Conservation (phyloP, 352 stramenopile genomes). For the Globisporangium cylindrosporum region DNA sequence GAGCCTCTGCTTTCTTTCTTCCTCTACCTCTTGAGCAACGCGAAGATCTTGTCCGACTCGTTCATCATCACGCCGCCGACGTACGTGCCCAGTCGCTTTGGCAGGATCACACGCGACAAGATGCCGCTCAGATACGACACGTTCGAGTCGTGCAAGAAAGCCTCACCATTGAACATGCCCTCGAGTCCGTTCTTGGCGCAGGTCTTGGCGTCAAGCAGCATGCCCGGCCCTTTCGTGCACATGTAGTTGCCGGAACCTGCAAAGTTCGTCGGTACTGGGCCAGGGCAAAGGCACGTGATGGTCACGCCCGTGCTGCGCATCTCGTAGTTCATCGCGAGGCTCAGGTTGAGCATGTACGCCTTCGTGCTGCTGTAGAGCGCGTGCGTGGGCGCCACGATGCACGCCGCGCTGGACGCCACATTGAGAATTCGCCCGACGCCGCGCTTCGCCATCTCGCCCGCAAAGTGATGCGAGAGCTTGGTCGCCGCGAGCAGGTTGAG, state of each 20-base stretch:
- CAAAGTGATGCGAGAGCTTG: conserved; percentile 30
- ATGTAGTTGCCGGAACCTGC: conserved; percentile 28
- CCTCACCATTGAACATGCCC: conserved; percentile 19
- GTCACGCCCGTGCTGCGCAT: conserved; percentile 53
- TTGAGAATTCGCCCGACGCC: neutral
- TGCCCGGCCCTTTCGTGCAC: neutral
- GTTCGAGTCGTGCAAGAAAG: conserved; percentile 41
- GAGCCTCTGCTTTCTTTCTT: neutral
- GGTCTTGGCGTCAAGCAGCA: conserved; percentile 5
- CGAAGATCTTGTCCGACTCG: conserved; percentile 4
- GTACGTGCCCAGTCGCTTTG: neutral
- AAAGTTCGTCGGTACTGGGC: conserved; percentile 67
- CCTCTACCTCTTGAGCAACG: conserved; percentile 1
- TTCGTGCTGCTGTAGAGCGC: conserved; percentile 39
- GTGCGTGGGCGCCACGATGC: neutral
- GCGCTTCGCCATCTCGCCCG: conserved; percentile 41
- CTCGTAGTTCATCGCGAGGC: conserved; percentile 69
- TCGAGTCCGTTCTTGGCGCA: conserved; percentile 13
- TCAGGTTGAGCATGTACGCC: conserved; percentile 65
- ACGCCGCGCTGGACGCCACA: neutral
- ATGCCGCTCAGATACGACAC: neutral
- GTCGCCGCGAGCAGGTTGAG: neutral
- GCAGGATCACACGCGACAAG: neutral
- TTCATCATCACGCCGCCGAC: conserved; percentile 4
- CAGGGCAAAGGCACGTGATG: conserved; percentile 65